phyloP scores from a whole-genome alignment of 306 rosid species.

The Adenanthera pavonina region DNA sequence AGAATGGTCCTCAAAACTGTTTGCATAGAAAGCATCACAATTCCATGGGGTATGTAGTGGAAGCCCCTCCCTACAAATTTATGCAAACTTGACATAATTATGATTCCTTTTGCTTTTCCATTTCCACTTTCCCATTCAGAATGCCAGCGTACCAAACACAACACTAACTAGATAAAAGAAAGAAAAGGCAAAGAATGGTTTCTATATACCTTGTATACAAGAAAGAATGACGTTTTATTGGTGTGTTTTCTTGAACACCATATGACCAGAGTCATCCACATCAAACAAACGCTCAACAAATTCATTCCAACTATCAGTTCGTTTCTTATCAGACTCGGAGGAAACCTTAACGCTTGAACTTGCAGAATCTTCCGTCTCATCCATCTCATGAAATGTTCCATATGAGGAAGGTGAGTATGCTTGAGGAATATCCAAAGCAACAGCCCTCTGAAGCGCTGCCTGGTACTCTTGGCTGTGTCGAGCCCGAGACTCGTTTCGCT shows the following conservation, averaged over 20 bases:
- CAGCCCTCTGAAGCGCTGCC: constrained; percentile 82
- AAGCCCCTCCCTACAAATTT: too few relatives aligned
- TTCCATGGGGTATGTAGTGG: too few relatives aligned
- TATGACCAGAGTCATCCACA: constrained; percentile 74
- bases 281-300: constrained; percentile 75
- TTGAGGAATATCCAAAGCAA: constrained; percentile 78
- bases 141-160: too few relatives aligned
- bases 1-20: too few relatives aligned
- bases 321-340: constrained; percentile 38
- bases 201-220: background rate
- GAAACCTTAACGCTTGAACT: constrained; percentile 44
- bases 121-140: too few relatives aligned
- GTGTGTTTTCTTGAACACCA: constrained; percentile 71
- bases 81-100: too few relatives aligned
- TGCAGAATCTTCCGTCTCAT: constrained; percentile 65
- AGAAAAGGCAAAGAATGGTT: background rate
- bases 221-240: background rate
- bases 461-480: constrained; percentile 72
- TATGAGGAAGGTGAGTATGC: constrained; percentile 65
- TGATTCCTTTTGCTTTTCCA: too few relatives aligned
- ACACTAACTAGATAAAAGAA: background rate
- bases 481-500: constrained; percentile 59
- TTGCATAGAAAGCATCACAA: too few relatives aligned
- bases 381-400: constrained; percentile 77
- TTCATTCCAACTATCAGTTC: constrained; percentile 73